Percentiles rank a stretch among this genome's conserved stretches.
phyloP scores from a whole-genome alignment of 192 early-diverging fungal genomes.

The Coemansia sp. region DNA sequence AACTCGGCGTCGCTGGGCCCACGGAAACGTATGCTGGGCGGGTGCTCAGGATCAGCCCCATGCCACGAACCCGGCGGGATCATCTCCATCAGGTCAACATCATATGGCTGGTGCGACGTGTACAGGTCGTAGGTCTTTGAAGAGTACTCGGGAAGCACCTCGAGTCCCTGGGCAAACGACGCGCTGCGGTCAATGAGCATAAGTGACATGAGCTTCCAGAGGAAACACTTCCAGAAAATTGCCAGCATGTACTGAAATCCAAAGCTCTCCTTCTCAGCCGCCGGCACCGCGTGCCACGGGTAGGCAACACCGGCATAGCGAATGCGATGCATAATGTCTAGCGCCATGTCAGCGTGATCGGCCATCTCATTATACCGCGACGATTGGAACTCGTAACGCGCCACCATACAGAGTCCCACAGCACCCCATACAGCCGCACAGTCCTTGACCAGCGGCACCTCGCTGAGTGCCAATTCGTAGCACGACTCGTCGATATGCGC shows the following conservation, averaged over 20 bases:
- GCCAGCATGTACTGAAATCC: constrained; percentile 43
- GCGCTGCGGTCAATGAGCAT: constrained; percentile 24
- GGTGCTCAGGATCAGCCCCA: constrained; percentile 1
- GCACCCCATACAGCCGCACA: constrained; percentile 35
- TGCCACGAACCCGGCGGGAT: constrained; percentile 30
- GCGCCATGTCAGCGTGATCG: constrained; percentile 27
- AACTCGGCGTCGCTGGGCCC: constrained; percentile 38
- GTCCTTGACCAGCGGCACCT: constrained; percentile 19
- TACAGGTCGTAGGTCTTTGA: constrained; percentile 46
- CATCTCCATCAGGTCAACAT: constrained; percentile 41
- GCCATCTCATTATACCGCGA: constrained; percentile 39
- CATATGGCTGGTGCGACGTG: constrained; percentile 17
- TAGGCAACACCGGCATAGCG: constrained; percentile 18
- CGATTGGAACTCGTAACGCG: constrained; percentile 47
- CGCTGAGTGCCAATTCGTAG: constrained; percentile 32
- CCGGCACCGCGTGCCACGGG: constrained; percentile 24
- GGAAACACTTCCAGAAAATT: constrained; percentile 45
- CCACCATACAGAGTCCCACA: constrained; percentile 36
- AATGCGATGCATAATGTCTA: constrained; percentile 32
- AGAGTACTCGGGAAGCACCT: constrained; percentile 33
- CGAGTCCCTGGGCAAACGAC: constrained; percentile 9
- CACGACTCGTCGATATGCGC: constrained; percentile 38
- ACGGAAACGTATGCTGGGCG: constrained; percentile 19
- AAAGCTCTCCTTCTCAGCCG: constrained; percentile 30
- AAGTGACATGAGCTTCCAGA: constrained; percentile 35